Base-by-base conservation (phyloP, 2,329 filamentous ascomycete genomes). In the Neocatenulostroma microsporum region DNA sequence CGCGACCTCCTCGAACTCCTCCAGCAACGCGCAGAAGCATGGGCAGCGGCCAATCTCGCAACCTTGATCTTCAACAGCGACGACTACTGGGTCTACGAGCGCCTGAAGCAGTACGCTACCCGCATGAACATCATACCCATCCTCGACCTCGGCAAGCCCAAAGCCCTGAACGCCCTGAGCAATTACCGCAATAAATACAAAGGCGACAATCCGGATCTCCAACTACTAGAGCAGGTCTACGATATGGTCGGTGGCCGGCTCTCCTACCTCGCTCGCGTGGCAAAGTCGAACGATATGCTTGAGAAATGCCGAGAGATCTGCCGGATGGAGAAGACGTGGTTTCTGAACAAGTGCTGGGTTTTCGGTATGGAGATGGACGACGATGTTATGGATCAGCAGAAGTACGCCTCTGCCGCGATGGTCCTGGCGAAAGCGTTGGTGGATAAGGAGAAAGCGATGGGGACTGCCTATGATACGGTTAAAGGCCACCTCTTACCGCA, bases 31-130 rank as follows among this genome's bases (percentile, higher is more conserved):
- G 89, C 91, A 1, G 91, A 98, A 62, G 84, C 91, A 60, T 98
- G 91, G 91, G 89, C 91, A 1, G 91, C 89, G 1, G 78, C 84
- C 14, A 89, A 86, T 47, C 73, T 98, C 7, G 84, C 93, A 20
- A 96, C 91, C 1, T 76, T 86, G 70, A 80, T 98, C 21, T 87
- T 98, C 66, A 96, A 95, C 63, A 88, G 80, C 36, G 91, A 98
- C 61, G 91, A 96, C 58, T 98, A 94, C 63, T 98, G 91, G 91
- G 84, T 98, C 1, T 96, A 95, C 54, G 91, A 98, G 61, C 76
- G 88, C 11, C 67, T 98, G 35, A 95, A 95, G 68, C 81, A 85
- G 58, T 81, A 94, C 41, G 85, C 87, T 3, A 94, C 88, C 2
- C 78, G 91, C 30, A 94, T 98, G 85, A 88, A 95, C 55, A 83